phyloP scores from a whole-genome alignment of 1,284 basidiomycete genomes.

The Irpex rosettiformis region DNA sequence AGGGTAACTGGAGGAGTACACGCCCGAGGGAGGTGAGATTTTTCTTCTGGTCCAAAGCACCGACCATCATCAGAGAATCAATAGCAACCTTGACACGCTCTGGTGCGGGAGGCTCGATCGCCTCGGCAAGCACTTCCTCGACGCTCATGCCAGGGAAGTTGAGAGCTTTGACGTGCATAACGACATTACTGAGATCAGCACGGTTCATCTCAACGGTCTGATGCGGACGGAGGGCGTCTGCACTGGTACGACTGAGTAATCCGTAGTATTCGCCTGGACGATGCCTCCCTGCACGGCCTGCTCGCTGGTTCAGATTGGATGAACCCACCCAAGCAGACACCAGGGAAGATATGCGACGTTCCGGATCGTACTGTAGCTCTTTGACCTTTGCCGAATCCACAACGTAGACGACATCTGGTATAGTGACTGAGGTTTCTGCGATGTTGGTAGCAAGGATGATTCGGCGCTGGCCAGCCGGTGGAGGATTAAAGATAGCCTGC shows the following conservation, averaged over 20 bases:
- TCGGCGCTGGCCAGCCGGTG: slow-evolving; percentile 73
- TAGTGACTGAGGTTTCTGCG: slow-evolving; percentile 94
- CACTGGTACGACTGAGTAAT: slow-evolving; percentile 68
- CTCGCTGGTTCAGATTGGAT: slow-evolving; percentile 93
- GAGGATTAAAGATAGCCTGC: slow-evolving; percentile 86
- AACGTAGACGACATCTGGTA: slow-evolving; percentile 95
- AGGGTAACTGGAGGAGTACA: slow-evolving; percentile 86
- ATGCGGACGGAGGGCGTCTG: slow-evolving; percentile 69
- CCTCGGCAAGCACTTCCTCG: slow-evolving; percentile 81
- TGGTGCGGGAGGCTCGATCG: slow-evolving; percentile 88
- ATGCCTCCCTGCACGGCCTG: slow-evolving; percentile 92
- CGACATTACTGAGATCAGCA: slow-evolving; percentile 86
- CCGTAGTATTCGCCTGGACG: slow-evolving; percentile 91
- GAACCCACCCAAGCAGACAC: slow-evolving; percentile 90
- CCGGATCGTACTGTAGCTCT: slow-evolving; percentile 92
- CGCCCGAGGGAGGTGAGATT: slow-evolving; percentile 86
- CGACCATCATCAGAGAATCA: slow-evolving; percentile 80
- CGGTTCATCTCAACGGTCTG: slow-evolving; percentile 97
- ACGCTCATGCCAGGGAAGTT: slow-evolving; percentile 87
- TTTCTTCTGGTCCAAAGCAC: slow-evolving; percentile 79
- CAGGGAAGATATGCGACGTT: slow-evolving; percentile 82
- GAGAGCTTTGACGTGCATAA: slow-evolving; percentile 97
- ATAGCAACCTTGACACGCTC: slow-evolving; percentile 83
- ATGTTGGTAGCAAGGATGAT: slow-evolving; percentile 95
- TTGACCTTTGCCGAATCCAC: slow-evolving; percentile 89